These are phyloP conservation scores for Polychytrium aggregatum DNA, from an alignment of 192 early-diverging fungal genomes.

Conservation along the genomic window DNA sequence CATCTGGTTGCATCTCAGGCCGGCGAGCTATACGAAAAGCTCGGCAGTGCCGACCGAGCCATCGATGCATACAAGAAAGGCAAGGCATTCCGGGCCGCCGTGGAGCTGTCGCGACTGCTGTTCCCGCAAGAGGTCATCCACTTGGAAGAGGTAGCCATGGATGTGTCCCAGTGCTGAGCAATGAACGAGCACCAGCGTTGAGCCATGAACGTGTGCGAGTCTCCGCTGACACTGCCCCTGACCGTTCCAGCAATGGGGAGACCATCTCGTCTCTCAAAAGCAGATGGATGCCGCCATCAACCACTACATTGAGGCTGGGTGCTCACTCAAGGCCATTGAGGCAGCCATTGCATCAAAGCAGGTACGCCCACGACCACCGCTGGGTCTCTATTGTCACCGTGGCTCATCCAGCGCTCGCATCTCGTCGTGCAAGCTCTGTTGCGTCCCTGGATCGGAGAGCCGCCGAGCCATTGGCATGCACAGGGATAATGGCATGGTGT, in stretches of 20 bases:
- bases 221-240: too few relatives aligned
- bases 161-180: too few relatives aligned
- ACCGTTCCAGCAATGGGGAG: slow-evolving; percentile 54
- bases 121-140: slow-evolving; percentile 45
- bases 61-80: slow-evolving; percentile 48
- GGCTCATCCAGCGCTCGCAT: too few relatives aligned
- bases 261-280: slow-evolving; percentile 45
- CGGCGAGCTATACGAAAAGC: slow-evolving; percentile 46
- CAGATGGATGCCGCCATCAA: slow-evolving; percentile 57
- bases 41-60: slow-evolving; percentile 39
- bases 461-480: too few relatives aligned
- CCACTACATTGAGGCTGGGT: slow-evolving; percentile 54
- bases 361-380: too few relatives aligned
- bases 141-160: slow-evolving; percentile 35
- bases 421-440: too few relatives aligned
- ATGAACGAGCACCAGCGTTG: too few relatives aligned
- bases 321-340: slow-evolving; percentile 45
- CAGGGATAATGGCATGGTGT: too few relatives aligned
- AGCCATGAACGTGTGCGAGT: too few relatives aligned
- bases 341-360: slow-evolving; percentile 41
- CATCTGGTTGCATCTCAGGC: too few relatives aligned
- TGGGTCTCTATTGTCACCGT: too few relatives aligned
- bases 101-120: slow-evolving; percentile 37
- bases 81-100: slow-evolving; percentile 46
- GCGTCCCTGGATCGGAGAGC: too few relatives aligned